These are phyloP conservation scores for Rhexocercosporidium sp. DNA, from an alignment of 2,329 filamentous ascomycete genomes.

Conservation along the genomic window DNA sequence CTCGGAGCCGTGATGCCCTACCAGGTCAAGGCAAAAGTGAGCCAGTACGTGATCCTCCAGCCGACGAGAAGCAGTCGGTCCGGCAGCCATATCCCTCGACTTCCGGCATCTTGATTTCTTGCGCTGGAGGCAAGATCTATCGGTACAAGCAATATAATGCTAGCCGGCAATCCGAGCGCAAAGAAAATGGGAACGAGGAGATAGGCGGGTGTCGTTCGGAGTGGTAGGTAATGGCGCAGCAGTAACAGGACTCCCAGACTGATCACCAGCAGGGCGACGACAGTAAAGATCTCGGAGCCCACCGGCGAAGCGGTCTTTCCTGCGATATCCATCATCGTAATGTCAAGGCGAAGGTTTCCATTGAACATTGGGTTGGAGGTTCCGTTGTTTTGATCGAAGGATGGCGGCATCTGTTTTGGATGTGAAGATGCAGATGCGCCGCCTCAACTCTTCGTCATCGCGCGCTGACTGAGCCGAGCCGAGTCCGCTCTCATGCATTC, in stretches of 20 bases:
- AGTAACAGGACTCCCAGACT: constrained; percentile 81
- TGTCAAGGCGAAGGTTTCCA: constrained; percentile 18
- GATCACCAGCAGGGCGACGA: constrained; percentile 74
- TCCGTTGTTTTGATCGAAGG: neutral
- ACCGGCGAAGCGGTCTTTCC: constrained; percentile 65
- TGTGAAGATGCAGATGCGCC: neutral
- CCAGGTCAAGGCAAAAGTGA: constrained; percentile 96
- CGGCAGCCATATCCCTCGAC: constrained; percentile 86
- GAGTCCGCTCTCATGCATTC: too few relatives aligned
- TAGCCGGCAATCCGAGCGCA: constrained; percentile 89
- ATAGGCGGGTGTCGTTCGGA: constrained; percentile 89
- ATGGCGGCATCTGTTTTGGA: neutral
- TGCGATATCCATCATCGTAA: constrained; percentile 36
- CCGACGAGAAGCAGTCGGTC: constrained; percentile 78
- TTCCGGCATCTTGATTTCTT: constrained; percentile 70
- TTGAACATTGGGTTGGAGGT: constrained; percentile 12
- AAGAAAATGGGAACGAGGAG: constrained; percentile 93
- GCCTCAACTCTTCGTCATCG: constrained; percentile 4
- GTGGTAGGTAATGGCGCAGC: constrained; percentile 85
- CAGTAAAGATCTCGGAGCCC: constrained; percentile 79
- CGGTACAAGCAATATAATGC: constrained; percentile 88
- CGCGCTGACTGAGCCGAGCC: neutral
- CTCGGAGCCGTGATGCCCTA: constrained; percentile 47
- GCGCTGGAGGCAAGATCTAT: constrained; percentile 93
- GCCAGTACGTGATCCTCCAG: constrained; percentile 97